Base-by-base conservation (phyloP, 2,329 filamentous ascomycete species). In the Neonectria neomacrospora region DNA sequence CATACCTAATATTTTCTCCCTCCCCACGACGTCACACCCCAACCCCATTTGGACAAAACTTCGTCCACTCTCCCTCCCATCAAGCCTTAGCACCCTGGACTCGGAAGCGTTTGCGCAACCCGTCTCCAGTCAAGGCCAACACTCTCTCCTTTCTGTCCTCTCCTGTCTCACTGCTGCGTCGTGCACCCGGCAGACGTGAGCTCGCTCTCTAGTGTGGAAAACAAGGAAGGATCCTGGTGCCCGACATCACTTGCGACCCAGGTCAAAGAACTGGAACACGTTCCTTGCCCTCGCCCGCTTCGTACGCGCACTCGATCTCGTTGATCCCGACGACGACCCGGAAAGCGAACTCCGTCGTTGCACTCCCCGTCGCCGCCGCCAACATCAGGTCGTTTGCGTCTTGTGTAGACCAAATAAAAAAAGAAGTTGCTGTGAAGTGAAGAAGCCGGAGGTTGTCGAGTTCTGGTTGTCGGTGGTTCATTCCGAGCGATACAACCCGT, bases 231-330 rank as follows among this genome's bases (percentile, higher is more conserved):
- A 63, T 54, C 47, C 52, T 60, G 58, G 69, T 73, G 71, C 60
- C 70, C 74, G 70, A 73, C 70, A 65, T 68, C 58, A 59, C 54
- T 62, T 61, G 70, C 76, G 71, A 74, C 64, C 64, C 68, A 71
- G 71, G 71, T 68, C 67, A 74, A 75, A 75, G 77, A 78, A 80
- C 79, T 81, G 79, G 73, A 81, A 81, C 61, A 81, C 80, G 80
- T 80, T 80, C 72, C 69, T 77, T 76, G 67, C 45, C 54, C 65
- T 68, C 68, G 60, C 64, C 78, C 75, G 73, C 73, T 68, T 67
- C 70, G 71, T 73, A 57, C 67, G 69, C 73, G 74, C 76, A 78
- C 72, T 58, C 74, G 75, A 79, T 69, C 73, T 73, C 72, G 71
- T 77, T 74, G 74, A 74, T 37, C 65, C n/a, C 64, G 60, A 69